A percentile compares a stretch with the other conserved stretches of the same genome.
These are phyloP conservation scores for Castanopsis chinensis DNA, from an alignment of 306 rosid species.

Conservation along the genomic window DNA sequence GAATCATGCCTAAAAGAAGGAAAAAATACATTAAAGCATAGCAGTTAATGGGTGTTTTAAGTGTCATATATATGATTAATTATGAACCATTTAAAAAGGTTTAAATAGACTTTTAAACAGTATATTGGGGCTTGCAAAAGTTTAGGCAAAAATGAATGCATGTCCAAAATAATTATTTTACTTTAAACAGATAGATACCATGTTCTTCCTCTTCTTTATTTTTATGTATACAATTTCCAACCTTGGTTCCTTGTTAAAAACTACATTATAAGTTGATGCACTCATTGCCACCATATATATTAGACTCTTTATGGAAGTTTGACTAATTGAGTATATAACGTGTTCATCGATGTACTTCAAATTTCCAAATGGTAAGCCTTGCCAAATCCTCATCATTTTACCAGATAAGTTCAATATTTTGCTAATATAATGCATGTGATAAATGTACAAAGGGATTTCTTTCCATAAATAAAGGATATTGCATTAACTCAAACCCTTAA, in stretches of 20 bases:
- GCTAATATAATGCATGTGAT: slow-evolving; percentile 14
- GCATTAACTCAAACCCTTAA: slow-evolving; percentile 34
- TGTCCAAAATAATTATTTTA: no score
- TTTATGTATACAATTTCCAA: slow-evolving; percentile 13
- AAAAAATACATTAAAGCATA: no score
- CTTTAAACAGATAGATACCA: neutral
- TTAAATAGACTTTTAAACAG: neutral
- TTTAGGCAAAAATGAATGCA: neutral
- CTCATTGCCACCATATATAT: slow-evolving; percentile 20
- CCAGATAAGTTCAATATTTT: slow-evolving; percentile 9
- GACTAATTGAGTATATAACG: slow-evolving; percentile 16
- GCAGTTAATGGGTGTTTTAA: no score
- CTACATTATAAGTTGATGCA: slow-evolving; percentile 29
- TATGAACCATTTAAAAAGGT: neutral
- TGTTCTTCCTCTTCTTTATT: neutral
- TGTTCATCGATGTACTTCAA: neutral
- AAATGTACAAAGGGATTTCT: slow-evolving; percentile 26
- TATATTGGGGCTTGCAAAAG: neutral
- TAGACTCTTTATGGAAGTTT: slow-evolving; percentile 26
- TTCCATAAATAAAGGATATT: slow-evolving; percentile 23
- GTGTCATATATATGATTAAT: no score
- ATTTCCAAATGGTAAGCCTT: neutral
- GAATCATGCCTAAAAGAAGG: no score
- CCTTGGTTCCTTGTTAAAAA: slow-evolving; percentile 26
- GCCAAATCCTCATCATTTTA: no score